Conservation (phyloP, 306 rosid genomes). For the Cucumis sativus region DNA sequence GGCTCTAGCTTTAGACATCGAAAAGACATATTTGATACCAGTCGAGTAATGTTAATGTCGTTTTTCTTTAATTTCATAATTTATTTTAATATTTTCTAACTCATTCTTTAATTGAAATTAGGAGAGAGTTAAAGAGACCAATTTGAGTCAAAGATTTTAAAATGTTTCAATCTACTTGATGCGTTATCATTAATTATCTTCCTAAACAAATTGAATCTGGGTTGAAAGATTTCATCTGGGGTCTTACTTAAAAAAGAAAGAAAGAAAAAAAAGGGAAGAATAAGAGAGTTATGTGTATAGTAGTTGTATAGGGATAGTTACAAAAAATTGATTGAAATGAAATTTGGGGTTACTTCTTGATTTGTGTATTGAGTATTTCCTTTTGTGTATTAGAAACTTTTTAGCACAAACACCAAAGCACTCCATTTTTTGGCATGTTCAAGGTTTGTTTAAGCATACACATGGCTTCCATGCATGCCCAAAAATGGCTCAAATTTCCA, state of each 20-base stretch:
- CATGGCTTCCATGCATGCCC: constrained; percentile 4
- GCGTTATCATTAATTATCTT: too few relatives aligned
- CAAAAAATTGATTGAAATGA: background rate
- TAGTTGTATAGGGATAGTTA: background rate
- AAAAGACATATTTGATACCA: too few relatives aligned
- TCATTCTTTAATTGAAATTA: background rate
- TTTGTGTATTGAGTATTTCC: background rate
- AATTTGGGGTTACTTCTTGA: background rate
- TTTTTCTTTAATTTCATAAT: background rate
- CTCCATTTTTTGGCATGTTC: background rate
- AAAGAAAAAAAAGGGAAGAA: background rate
- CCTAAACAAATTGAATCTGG: too few relatives aligned
- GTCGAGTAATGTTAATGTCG: too few relatives aligned
- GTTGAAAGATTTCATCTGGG: background rate
- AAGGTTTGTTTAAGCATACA: constrained; percentile 4
- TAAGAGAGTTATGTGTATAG: too few relatives aligned
- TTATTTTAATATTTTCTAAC: too few relatives aligned
- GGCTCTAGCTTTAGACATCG: too few relatives aligned
- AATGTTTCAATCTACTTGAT: too few relatives aligned
- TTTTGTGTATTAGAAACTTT: background rate
- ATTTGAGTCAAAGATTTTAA: background rate
- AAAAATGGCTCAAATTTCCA: constrained; percentile 2
- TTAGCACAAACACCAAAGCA: constrained; percentile 4
- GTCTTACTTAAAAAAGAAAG: background rate
- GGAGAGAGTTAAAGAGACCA: background rate